These are phyloP conservation scores for Metarhizium robertsii DNA, from an alignment of 2,329 filamentous ascomycete genomes.

Conservation along the genomic window DNA sequence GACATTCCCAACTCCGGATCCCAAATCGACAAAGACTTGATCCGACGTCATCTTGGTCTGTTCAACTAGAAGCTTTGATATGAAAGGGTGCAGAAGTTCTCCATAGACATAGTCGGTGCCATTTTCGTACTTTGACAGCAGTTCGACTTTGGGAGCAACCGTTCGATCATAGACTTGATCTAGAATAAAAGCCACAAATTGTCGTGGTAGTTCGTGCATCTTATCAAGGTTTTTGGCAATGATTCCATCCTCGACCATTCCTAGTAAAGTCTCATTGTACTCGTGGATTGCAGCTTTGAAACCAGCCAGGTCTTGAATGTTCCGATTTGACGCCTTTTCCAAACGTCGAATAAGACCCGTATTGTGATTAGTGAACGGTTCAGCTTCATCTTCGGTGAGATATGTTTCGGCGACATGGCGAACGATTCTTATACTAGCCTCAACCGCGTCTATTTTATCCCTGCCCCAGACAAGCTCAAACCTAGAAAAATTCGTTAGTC, in stretches of 20 bases:
- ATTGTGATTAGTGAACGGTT: slow-evolving; percentile 60
- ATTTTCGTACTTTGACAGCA: slow-evolving; percentile 75
- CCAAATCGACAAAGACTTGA: slow-evolving; percentile 87
- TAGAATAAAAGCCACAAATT: slow-evolving; percentile 71
- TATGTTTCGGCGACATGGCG: slow-evolving; percentile 66
- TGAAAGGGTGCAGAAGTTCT: slow-evolving; percentile 78
- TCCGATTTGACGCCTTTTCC: slow-evolving; percentile 61
- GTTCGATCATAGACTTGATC: slow-evolving; percentile 86
- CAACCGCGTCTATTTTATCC: slow-evolving; percentile 68
- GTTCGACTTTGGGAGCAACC: slow-evolving; percentile 80
- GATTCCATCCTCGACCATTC: slow-evolving; percentile 58
- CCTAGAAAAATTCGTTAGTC: slow-evolving; percentile 17
- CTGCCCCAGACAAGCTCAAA: slow-evolving; percentile 64
- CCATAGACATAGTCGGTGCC: slow-evolving; percentile 93
- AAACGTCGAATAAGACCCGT: slow-evolving; percentile 69
- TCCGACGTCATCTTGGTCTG: slow-evolving; percentile 69
- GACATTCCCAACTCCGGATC: slow-evolving; percentile 93
- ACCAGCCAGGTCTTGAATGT: slow-evolving; percentile 52
- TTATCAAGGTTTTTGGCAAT: slow-evolving; percentile 63
- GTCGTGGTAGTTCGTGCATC: slow-evolving; percentile 59
- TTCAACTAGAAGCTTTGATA: slow-evolving; percentile 69
- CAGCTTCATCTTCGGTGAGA: slow-evolving; percentile 59
- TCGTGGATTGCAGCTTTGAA: slow-evolving; percentile 65
- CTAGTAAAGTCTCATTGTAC: slow-evolving; percentile 65
- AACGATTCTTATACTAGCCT: slow-evolving; percentile 63